phyloP scores from a whole-genome alignment of 2,329 filamentous ascomycete species.

The Beauveria medogensis region DNA sequence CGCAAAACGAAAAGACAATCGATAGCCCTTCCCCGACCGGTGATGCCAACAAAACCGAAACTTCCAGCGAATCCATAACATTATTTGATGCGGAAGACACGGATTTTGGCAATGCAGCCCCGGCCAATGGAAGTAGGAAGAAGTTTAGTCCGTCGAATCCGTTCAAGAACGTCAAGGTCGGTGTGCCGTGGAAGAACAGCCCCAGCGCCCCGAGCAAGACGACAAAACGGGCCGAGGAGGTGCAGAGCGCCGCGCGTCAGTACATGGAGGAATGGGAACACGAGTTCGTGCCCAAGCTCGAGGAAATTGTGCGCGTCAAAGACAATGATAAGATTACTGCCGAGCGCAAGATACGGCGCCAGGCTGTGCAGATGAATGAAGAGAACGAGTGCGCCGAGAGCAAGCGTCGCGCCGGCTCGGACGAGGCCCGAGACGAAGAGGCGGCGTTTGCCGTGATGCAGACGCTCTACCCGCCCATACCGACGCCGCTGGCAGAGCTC shows the following conservation, averaged over 20 bases:
- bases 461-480: slow-evolving; percentile 43
- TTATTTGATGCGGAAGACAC: slow-evolving; percentile 11
- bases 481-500: slow-evolving; percentile 47
- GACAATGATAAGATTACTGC: slow-evolving; percentile 40
- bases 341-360: slow-evolving; percentile 37
- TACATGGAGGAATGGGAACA: slow-evolving; percentile 74
- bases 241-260: slow-evolving; percentile 48
- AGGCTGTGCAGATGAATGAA: slow-evolving; percentile 31
- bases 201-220: slow-evolving; percentile 1
- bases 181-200: slow-evolving; percentile 12
- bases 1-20: not conserved
- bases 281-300: slow-evolving; percentile 60
- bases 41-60: slow-evolving; percentile 12
- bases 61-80: slow-evolving; percentile 11
- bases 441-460: slow-evolving; percentile 39
- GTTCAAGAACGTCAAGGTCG: slow-evolving; percentile 15
- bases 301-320: slow-evolving; percentile 52
- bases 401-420: slow-evolving; percentile 29
- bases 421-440: slow-evolving; percentile 24
- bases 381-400: slow-evolving; percentile 27
- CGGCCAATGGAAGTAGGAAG: not conserved
- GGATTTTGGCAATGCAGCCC: not conserved
- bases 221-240: slow-evolving; percentile 17
- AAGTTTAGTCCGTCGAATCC: not conserved
- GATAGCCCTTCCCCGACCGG: not conserved